These are phyloP conservation scores for Eucalyptus curtisii DNA, from an alignment of 345 rosid species.

Conservation along the genomic window DNA sequence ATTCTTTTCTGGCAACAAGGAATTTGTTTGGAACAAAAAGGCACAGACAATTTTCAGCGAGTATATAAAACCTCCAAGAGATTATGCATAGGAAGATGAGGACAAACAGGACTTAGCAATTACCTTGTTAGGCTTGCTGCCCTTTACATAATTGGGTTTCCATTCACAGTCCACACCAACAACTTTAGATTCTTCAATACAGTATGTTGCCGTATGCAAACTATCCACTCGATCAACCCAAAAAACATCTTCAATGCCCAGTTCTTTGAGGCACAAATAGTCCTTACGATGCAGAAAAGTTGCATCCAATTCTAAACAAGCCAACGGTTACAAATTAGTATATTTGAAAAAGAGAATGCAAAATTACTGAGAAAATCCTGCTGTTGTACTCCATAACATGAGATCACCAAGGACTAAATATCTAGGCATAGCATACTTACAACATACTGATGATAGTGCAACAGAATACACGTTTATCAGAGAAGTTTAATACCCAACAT, in stretches of 20 bases:
- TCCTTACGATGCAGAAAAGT: slow-evolving; percentile 12
- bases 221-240: slow-evolving; percentile 76
- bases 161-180: slow-evolving; percentile 92
- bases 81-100: not conserved
- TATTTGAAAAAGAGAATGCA: not conserved
- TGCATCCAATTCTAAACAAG: slow-evolving; percentile 43
- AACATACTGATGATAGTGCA: not conserved
- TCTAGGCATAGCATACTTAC: not conserved
- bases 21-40: not conserved
- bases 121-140: slow-evolving; percentile 74
- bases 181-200: slow-evolving; percentile 63
- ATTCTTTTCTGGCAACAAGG: not conserved
- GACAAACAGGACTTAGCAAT: not conserved
- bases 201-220: slow-evolving; percentile 36
- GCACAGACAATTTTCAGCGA: not conserved
- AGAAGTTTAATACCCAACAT: not conserved
- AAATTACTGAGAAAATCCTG: not conserved
- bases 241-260: slow-evolving; percentile 42
- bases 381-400: not conserved
- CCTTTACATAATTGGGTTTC: slow-evolving; percentile 84
- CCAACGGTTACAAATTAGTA: not conserved
- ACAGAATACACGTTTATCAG: not conserved
- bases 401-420: not conserved
- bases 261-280: slow-evolving; percentile 55
- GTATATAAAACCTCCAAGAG: not conserved